These are phyloP conservation scores for Casuarina equisetifolia DNA, from an alignment of 306 rosid species.

Conservation along the genomic window DNA sequence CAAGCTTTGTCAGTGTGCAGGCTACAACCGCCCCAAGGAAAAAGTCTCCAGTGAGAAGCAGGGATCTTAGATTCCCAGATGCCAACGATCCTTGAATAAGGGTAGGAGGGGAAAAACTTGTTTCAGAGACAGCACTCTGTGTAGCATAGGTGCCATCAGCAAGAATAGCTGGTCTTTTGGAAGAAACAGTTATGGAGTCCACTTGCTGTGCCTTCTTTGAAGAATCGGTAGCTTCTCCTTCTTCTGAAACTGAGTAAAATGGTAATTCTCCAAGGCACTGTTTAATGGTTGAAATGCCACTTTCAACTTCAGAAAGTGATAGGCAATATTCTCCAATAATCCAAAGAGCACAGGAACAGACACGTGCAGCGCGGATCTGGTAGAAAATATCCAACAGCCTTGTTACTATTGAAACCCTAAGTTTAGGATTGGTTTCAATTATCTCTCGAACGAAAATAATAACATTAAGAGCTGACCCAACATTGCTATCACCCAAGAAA, in stretches of 20 bases:
- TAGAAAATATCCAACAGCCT: conserved; percentile 91
- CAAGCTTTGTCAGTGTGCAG: conserved; percentile 84
- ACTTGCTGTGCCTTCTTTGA: conserved; percentile 55
- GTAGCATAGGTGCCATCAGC: conserved; percentile 99
- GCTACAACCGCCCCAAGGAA: conserved; percentile 91
- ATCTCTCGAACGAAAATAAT: conserved; percentile 93
- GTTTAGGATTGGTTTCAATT: conserved; percentile 87
- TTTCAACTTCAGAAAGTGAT: conserved; percentile 91
- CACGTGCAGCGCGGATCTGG: conserved; percentile 90
- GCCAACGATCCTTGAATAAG: conserved; percentile 76
- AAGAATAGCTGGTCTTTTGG: conserved; percentile 93
- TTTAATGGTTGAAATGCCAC: conserved; percentile 76
- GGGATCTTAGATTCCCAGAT: conserved; percentile 89
- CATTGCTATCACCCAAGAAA: conserved; percentile 89
- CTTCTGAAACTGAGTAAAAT: conserved; percentile 73
- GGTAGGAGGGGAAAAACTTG: conserved; percentile 87
- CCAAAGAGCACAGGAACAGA: conserved; percentile 93
- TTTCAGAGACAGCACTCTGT: conserved; percentile 94
- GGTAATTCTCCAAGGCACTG: conserved; percentile 97
- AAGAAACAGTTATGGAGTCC: conserved; percentile 67
- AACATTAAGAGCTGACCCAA: conserved; percentile 89
- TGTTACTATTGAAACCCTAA: conserved; percentile 83
- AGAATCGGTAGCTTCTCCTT: conserved; percentile 71
- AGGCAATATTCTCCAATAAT: conserved; percentile 90
- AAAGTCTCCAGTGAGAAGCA: conserved; percentile 91